Conservation (phyloP, 2,329 filamentous ascomycete genomes). For the Pestalotiopsis fici region DNA sequence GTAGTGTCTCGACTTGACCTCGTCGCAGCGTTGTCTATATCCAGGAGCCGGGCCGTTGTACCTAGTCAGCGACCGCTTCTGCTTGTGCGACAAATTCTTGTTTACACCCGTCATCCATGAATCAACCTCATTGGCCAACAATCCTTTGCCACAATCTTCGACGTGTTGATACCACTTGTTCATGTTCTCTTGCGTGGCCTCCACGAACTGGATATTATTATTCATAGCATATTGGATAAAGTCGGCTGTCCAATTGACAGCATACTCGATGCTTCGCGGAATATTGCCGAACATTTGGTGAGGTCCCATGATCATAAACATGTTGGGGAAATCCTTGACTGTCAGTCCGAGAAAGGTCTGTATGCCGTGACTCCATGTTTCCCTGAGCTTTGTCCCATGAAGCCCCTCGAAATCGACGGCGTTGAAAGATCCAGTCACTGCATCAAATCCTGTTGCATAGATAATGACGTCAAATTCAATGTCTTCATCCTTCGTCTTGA, state of each 20-base stretch:
- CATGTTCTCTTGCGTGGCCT: conserved; percentile 39
- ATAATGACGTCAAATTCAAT: conserved; percentile 36
- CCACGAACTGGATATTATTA: conserved; percentile 33
- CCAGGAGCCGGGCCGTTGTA: conserved; percentile 46
- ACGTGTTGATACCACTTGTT: conserved; percentile 50
- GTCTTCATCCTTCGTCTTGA: conserved; percentile 31
- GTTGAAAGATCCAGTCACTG: conserved; percentile 35
- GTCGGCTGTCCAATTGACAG: conserved; percentile 37
- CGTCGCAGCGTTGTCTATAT: conserved; percentile 29
- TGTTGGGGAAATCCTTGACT: conserved; percentile 45
- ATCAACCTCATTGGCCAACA: conserved; percentile 48
- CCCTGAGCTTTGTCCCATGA: conserved; percentile 28
- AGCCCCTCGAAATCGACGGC: conserved; percentile 34
- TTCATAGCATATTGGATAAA: conserved; percentile 33
- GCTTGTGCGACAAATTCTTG: conserved; percentile 47
- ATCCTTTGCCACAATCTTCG: conserved; percentile 41
- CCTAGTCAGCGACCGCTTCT: conserved; percentile 44
- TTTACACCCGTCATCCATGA: conserved; percentile 59
- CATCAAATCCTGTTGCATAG: conserved; percentile 44
- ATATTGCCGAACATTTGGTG: conserved; percentile 46
- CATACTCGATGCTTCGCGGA: conserved; percentile 28
- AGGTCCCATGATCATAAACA: conserved; percentile 46
- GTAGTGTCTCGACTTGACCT: neutral
- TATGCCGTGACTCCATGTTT: conserved; percentile 37
- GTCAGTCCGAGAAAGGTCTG: conserved; percentile 43